Conservation (phyloP, 192 early-diverging fungal species). For the Phycomyces blakesleeanus region DNA sequence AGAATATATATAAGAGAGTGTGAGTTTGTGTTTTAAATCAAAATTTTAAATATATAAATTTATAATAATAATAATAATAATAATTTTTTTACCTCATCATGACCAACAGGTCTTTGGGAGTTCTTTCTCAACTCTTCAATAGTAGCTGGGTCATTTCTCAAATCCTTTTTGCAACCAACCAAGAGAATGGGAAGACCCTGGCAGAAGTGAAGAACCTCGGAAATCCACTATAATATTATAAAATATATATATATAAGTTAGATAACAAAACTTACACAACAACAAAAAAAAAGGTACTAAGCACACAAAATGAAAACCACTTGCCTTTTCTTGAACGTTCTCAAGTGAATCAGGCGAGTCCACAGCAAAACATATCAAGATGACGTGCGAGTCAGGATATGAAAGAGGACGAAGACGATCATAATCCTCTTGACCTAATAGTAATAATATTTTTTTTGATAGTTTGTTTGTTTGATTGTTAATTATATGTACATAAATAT, state of each 20-base stretch:
- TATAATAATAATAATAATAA: too few relatives aligned
- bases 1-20: not conserved
- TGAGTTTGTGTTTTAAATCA: not conserved
- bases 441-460: not conserved
- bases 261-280: too few relatives aligned
- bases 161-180: slow-evolving; percentile 87
- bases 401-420: slow-evolving; percentile 89
- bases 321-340: slow-evolving; percentile 69
- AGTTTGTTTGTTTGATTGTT: not conserved
- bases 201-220: slow-evolving; percentile 86
- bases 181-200: slow-evolving; percentile 78
- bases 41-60: too few relatives aligned
- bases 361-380: slow-evolving; percentile 91
- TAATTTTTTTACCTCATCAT: slow-evolving; percentile 39
- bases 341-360: slow-evolving; percentile 79
- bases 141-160: slow-evolving; percentile 75
- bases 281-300: not conserved
- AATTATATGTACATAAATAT: too few relatives aligned
- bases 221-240: slow-evolving; percentile 73
- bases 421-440: slow-evolving; percentile 88
- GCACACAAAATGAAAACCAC: not conserved
- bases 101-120: slow-evolving; percentile 69
- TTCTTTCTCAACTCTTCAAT: slow-evolving; percentile 74
- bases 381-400: slow-evolving; percentile 89
- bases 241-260: too few relatives aligned